phyloP scores from a whole-genome alignment of 2,329 filamentous ascomycete species.

The Chaetomiaceae sp. region DNA sequence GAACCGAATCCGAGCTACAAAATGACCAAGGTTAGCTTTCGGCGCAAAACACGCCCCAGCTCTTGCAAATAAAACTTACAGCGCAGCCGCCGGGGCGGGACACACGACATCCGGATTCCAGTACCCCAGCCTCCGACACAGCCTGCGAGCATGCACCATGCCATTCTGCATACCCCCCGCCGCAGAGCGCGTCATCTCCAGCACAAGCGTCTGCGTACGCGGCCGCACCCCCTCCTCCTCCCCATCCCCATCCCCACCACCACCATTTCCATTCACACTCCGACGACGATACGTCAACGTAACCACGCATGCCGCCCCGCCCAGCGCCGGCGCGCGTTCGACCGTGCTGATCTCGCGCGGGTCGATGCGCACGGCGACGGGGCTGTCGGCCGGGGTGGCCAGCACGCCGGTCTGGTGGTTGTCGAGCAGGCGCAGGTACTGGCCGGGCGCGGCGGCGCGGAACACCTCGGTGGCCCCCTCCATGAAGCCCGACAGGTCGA shows the following conservation, averaged over 20 bases:
- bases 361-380: slow-evolving; percentile 7
- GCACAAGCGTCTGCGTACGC: slow-evolving; percentile 16
- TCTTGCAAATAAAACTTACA: slow-evolving; percentile 5
- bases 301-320: slow-evolving; percentile 12
- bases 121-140: slow-evolving; percentile 19
- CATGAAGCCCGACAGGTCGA: slow-evolving; percentile 11
- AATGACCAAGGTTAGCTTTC: no score
- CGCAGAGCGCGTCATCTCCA: slow-evolving; percentile 17
- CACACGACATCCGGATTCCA: slow-evolving; percentile 17
- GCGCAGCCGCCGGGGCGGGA: background rate
- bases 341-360: slow-evolving; percentile 11
- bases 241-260: background rate
- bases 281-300: slow-evolving; percentile 7
- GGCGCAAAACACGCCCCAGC: background rate
- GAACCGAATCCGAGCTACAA: background rate
- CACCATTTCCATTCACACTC: no score
- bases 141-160: slow-evolving; percentile 19
- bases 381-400: slow-evolving; percentile 2
- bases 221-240: background rate
- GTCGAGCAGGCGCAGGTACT: slow-evolving; percentile 9
- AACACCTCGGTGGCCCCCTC: slow-evolving; percentile 9
- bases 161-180: slow-evolving; percentile 16
- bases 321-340: slow-evolving; percentile 7
- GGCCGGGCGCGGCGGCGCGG: background rate
- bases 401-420: slow-evolving; percentile 12